Evolutionary conservation across 768 basidiomycete genomes (phyloP).

Genomic region (Porphyrellus cyaneotinctus): DNA sequence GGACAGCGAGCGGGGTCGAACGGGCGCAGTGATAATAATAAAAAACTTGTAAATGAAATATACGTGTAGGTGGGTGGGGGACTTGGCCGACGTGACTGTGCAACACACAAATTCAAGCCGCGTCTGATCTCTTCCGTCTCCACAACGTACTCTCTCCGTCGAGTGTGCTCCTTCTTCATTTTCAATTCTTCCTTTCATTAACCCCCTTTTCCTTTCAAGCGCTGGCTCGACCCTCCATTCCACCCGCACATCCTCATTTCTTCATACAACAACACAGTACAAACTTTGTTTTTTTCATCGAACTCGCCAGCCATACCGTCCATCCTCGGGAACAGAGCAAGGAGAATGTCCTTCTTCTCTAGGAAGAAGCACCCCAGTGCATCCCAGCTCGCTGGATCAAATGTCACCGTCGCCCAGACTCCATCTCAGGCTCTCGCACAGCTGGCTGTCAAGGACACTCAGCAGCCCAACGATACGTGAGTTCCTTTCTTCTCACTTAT

Average conservation of each 20-base stretch:
- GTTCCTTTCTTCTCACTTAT: conserved; percentile 17
- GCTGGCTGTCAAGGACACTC: conserved; percentile 35
- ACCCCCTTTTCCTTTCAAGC: conserved; percentile 13
- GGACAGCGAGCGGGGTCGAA: conserved; percentile 8
- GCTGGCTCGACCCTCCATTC: conserved; percentile 23
- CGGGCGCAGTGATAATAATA: conserved; percentile 4
- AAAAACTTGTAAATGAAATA: not conserved
- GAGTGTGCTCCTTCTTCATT: not conserved
- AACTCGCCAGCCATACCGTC: conserved; percentile 60
- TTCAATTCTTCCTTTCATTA: conserved; percentile 11
- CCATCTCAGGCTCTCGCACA: conserved; percentile 68
- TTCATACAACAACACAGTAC: conserved; percentile 11
- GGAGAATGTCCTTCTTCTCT: conserved; percentile 93
- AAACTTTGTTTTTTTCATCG: conserved; percentile 16
- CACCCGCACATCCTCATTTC: conserved; percentile 1
- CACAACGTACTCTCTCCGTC: conserved; percentile 12
- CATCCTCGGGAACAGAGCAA: conserved; percentile 52
- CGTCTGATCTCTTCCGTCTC: conserved; percentile 17
- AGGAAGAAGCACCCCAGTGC: conserved; percentile 73
- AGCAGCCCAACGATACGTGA: conserved; percentile 36
- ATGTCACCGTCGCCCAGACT: conserved; percentile 57
- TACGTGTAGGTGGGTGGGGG: too few species aligned
- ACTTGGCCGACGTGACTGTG: not conserved
- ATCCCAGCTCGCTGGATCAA: conserved; percentile 39
- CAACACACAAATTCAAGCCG: conserved; percentile 7